Evolutionary conservation across 75 land plant genomes (phyloP).

Genomic region (Chamaecyparis obtusa): DNA sequence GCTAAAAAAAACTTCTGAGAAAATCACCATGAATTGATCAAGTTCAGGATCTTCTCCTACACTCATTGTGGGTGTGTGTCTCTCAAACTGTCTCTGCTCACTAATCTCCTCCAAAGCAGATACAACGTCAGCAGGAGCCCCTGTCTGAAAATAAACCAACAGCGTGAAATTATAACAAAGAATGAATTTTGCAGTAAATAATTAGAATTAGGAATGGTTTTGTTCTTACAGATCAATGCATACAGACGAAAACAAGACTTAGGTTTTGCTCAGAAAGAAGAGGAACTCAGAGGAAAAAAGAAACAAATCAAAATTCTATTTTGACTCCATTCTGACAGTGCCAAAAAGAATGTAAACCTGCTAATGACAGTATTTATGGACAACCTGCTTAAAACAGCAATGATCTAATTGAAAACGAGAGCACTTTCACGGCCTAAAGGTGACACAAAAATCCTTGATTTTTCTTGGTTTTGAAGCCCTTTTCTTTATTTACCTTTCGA

Average conservation of each 20-base stretch:
- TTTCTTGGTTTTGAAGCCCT: no score
- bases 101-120: constrained; percentile 47
- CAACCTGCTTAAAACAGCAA: background rate
- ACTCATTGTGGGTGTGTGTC: background rate
- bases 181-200: background rate
- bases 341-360: background rate
- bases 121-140: constrained; percentile 62
- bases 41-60: constrained; percentile 83
- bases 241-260: background rate
- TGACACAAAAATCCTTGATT: background rate
- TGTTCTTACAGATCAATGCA: background rate
- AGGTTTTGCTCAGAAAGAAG: background rate
- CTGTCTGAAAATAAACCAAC: constrained; percentile 30
- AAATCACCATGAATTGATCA: constrained; percentile 78
- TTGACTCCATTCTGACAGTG: background rate
- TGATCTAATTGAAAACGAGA: background rate
- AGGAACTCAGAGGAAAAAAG: background rate
- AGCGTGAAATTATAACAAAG: background rate
- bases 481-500: constrained; percentile 48
- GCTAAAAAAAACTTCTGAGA: background rate
- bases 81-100: constrained; percentile 17
- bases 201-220: background rate
- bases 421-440: background rate
- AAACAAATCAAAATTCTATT: background rate
- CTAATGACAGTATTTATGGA: background rate